These are phyloP conservation scores for Emericellopsis cladophorae DNA, from an alignment of 2,329 filamentous ascomycete genomes.

Conservation along the genomic window DNA sequence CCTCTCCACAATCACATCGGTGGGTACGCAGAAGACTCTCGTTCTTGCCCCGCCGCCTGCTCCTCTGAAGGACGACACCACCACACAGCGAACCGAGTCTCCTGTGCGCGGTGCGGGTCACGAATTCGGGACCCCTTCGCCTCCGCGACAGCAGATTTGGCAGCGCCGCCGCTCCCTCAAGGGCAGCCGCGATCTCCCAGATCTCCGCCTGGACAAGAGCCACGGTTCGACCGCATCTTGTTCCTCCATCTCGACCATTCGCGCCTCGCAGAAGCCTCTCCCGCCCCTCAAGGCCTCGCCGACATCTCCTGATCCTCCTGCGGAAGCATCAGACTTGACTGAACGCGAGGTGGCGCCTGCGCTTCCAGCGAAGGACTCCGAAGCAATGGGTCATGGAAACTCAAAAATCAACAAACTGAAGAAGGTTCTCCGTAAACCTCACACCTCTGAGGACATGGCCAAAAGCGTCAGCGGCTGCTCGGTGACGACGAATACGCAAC, in stretches of 20 bases:
- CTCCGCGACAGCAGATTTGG: slow-evolving; percentile 27
- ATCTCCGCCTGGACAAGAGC: slow-evolving; percentile 33
- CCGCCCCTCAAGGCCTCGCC: background rate
- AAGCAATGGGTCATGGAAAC: slow-evolving; percentile 17
- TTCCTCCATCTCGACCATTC: slow-evolving; percentile 5
- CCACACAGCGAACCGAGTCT: slow-evolving; percentile 2
- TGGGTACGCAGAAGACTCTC: background rate
- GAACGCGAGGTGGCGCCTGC: slow-evolving; percentile 2
- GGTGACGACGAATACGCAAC: background rate
- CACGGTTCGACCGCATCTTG: slow-evolving; percentile 35
- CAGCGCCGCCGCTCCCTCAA: slow-evolving; percentile 34
- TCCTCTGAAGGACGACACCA: slow-evolving; percentile 13
- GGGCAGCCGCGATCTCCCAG: slow-evolving; percentile 29
- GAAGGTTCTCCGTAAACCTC: slow-evolving; percentile 13
- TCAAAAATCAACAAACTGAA: slow-evolving; percentile 19
- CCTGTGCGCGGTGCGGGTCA: background rate
- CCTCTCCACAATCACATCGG: background rate
- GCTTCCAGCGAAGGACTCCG: slow-evolving; percentile 6
- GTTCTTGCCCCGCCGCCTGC: slow-evolving; percentile 7
- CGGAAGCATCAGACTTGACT: background rate
- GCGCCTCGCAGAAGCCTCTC: slow-evolving; percentile 5
- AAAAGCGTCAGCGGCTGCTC: slow-evolving; percentile 1
- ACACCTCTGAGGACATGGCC: slow-evolving; percentile 9
- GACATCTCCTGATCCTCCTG: background rate
- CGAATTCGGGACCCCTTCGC: slow-evolving; percentile 11